Evolutionary conservation across 306 rosid species (phyloP), one percentile per base, ranked within the genome.

Genomic region (Acmispon strigosus): DNA sequence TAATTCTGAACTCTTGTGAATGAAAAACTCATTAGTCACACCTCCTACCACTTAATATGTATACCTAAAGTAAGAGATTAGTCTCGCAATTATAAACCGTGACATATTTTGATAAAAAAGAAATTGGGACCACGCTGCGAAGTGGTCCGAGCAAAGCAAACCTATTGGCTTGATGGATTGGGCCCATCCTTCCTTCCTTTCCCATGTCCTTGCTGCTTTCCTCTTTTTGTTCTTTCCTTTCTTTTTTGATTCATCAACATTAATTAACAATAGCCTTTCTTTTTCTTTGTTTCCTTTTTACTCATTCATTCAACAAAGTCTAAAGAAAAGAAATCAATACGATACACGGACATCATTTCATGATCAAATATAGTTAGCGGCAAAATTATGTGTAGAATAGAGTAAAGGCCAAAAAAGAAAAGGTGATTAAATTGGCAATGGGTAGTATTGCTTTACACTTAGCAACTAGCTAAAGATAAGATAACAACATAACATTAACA

Each of bases 61-160:
- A n/a, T n/a, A n/a, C n/a, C n/a, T n/a, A n/a, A n/a, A n/a, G n/a
- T n/a, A n/a, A n/a, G n/a, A n/a, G n/a, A n/a, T n/a, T n/a, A n/a
- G n/a, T n/a, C n/a, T n/a, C n/a, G n/a, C n/a, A n/a, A n/a, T n/a
- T n/a, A n/a, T n/a, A n/a, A n/a, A n/a, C n/a, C n/a, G n/a, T n/a
- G n/a, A n/a, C n/a, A n/a, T n/a, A n/a, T n/a, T n/a, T n/a, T 34
- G 20, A 7, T 6, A 8, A 34, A 15, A 34, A 6, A 2, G 3
- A 42, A 3, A 4, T 27, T 69, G 81, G 77, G 82, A 78, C 82
- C 82, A 49, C 68, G 72, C 1, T 11, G 43, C n/a, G 10, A 22
- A 37, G 83, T 72, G 78, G 78, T 73, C 83, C 75, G 66, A 60
- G 2, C 17, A 66, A 62, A 51, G n/a, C 17, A 24, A 78, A 56